A percentile compares a stretch with the other conserved stretches of the same genome.
Evolutionary conservation across 2,329 filamentous ascomycete genomes (phyloP).

Genomic region (Raffaelea arxii): DNA sequence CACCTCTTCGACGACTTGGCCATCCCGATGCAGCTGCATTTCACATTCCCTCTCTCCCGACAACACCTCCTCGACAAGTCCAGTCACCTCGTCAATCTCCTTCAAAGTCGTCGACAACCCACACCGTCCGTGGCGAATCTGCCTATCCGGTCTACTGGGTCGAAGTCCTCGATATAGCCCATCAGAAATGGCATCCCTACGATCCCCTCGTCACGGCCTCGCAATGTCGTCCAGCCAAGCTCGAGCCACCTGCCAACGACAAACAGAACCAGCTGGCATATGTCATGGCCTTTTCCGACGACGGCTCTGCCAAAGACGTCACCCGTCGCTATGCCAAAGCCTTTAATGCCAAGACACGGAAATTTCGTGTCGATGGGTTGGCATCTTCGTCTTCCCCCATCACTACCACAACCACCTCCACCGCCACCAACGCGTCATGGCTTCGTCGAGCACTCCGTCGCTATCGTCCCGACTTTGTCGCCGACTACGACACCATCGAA

Average conservation of each 20-base stretch:
- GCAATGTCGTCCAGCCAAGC: slow-evolving; percentile 61
- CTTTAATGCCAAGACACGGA: slow-evolving; percentile 84
- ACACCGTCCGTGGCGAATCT: slow-evolving; percentile 57
- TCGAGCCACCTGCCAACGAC: slow-evolving; percentile 79
- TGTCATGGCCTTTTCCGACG: slow-evolving; percentile 74
- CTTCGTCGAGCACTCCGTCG: slow-evolving; percentile 41
- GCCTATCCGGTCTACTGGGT: slow-evolving; percentile 86
- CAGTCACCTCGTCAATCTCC: slow-evolving; percentile 20
- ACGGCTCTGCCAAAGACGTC: slow-evolving; percentile 71
- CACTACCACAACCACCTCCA: neutral
- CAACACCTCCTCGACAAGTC: slow-evolving; percentile 19
- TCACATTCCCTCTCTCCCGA: slow-evolving; percentile 27
- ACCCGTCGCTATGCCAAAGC: slow-evolving; percentile 80
- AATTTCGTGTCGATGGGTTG: slow-evolving; percentile 58
- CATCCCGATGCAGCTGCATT: slow-evolving; percentile 46
- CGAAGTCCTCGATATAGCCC: slow-evolving; percentile 74
- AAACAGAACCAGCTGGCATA: slow-evolving; percentile 70
- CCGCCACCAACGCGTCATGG: slow-evolving; percentile 27
- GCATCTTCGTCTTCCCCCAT: neutral
- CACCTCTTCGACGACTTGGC: slow-evolving; percentile 38
- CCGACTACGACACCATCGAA: slow-evolving; percentile 75
- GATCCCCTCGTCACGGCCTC: slow-evolving; percentile 76
- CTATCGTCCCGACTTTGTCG: slow-evolving; percentile 32
- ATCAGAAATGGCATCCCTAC: slow-evolving; percentile 85
- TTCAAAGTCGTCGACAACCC: slow-evolving; percentile 22